Conservation (phyloP, 2,329 filamentous ascomycete genomes). For the Aspergillus vadensis region DNA sequence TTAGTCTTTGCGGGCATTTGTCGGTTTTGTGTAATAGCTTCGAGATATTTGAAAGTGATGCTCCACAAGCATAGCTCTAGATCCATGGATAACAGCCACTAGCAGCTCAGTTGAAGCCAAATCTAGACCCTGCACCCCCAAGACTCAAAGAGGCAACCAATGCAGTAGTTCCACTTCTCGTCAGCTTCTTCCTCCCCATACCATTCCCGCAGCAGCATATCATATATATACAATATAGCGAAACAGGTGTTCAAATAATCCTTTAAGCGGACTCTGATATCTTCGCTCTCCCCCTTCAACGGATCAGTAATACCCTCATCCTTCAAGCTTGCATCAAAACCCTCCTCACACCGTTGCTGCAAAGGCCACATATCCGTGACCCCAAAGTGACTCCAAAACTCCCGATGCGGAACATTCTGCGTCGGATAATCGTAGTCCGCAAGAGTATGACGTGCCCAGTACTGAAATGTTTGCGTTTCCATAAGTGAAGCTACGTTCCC, state of each 20-base stretch:
- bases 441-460: not conserved
- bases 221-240: not conserved
- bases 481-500: not conserved
- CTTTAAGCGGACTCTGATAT: not conserved
- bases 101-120: not conserved
- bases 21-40: no score
- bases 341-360: not conserved
- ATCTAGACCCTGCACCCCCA: not conserved
- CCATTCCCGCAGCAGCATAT: not conserved
- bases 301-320: not conserved
- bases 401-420: not conserved
- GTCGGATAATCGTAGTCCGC: not conserved
- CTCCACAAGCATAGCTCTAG: no score
- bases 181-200: not conserved
- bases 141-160: not conserved
- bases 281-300: not conserved
- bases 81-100: no score
- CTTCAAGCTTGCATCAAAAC: not conserved
- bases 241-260: not conserved
- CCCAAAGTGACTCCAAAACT: not conserved
- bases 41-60: no score
- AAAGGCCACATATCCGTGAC: not conserved
- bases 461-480: not conserved
- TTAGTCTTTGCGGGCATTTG: no score
- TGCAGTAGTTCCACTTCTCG: not conserved